Conservation (phyloP, 2,329 filamentous ascomycete species). For the Huntiella decipiens region DNA sequence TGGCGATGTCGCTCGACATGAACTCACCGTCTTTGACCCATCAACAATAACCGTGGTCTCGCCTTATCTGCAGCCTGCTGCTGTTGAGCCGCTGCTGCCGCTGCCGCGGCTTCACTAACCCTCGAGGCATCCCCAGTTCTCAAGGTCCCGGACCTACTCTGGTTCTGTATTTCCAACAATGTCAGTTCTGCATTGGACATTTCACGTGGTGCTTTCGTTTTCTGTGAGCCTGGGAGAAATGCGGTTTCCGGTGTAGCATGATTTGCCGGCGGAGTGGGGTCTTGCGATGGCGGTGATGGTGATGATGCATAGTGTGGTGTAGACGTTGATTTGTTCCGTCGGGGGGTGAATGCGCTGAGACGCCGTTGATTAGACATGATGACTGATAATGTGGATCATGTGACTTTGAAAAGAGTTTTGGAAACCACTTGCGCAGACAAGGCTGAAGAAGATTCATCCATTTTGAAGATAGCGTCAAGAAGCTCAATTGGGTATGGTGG, state of each 20-base stretch:
- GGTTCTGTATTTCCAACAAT: constrained; percentile 45
- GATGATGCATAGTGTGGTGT: too few relatives aligned
- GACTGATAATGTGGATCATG: too few relatives aligned
- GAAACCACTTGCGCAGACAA: too few relatives aligned
- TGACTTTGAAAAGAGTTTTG: too few relatives aligned
- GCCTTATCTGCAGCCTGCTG: constrained; percentile 26
- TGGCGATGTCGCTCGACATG: background rate
- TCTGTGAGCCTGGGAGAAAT: constrained; percentile 4
- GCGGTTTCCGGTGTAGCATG: background rate
- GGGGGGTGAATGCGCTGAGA: too few relatives aligned
- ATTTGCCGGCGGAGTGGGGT: too few relatives aligned
- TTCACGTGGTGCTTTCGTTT: constrained; percentile 6
- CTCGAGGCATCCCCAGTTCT: constrained; percentile 21
- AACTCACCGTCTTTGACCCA: constrained; percentile 79
- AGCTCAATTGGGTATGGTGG: too few relatives aligned
- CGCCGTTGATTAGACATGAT: too few relatives aligned
- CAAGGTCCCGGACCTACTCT: constrained; percentile 28
- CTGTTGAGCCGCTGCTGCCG: constrained; percentile 20
- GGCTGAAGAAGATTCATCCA: too few relatives aligned
- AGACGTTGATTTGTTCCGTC: too few relatives aligned
- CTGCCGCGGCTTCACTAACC: constrained; percentile 5
- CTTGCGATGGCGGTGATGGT: too few relatives aligned
- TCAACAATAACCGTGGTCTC: constrained; percentile 74
- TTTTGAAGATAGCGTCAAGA: too few relatives aligned
- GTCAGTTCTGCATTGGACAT: constrained; percentile 34